These are phyloP conservation scores for Chamaecyparis obtusa DNA, from an alignment of 75 land plant genomes.

Conservation along the genomic window DNA sequence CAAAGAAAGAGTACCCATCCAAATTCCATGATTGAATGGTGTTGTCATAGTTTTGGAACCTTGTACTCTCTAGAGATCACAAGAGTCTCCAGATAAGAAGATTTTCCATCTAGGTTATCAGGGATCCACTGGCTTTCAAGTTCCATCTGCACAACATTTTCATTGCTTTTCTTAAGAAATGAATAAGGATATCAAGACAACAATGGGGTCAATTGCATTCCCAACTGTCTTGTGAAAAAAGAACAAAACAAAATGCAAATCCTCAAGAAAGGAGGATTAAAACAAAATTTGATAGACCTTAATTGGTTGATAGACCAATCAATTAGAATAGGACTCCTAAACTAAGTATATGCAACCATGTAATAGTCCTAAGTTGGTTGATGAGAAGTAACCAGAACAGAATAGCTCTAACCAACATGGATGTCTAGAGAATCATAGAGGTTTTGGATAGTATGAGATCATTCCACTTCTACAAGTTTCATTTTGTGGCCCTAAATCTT, in stretches of 20 bases:
- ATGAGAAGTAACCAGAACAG: conserved; percentile 69
- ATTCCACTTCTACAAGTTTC: conserved; percentile 71
- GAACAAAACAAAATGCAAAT: too few species aligned
- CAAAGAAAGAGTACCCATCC: conserved; percentile 86
- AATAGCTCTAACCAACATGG: conserved; percentile 66
- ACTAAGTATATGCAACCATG: conserved; percentile 70
- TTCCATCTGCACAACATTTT: conserved; percentile 40
- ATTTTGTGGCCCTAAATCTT: conserved; percentile 42
- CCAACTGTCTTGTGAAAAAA: too few species aligned
- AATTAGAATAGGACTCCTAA: conserved; percentile 36
- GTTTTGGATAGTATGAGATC: conserved; percentile 61
- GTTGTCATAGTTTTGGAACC: conserved; percentile 80
- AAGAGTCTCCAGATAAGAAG: conserved; percentile 39
- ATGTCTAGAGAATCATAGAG: conserved; percentile 61
- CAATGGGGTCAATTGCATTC: not conserved
- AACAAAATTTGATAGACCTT: conserved; percentile 45
- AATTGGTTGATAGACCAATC: conserved; percentile 58
- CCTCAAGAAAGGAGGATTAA: too few species aligned
- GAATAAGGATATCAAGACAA: not conserved
- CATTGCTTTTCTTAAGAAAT: too few species aligned
- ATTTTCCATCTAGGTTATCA: conserved; percentile 31
- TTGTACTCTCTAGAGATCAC: conserved; percentile 44
- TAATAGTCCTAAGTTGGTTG: conserved; percentile 58
- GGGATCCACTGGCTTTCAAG: conserved; percentile 75
- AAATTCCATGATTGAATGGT: conserved; percentile 81